phyloP scores from a whole-genome alignment of 2,329 filamentous ascomycete species.

The Ceratocystis destructans region DNA sequence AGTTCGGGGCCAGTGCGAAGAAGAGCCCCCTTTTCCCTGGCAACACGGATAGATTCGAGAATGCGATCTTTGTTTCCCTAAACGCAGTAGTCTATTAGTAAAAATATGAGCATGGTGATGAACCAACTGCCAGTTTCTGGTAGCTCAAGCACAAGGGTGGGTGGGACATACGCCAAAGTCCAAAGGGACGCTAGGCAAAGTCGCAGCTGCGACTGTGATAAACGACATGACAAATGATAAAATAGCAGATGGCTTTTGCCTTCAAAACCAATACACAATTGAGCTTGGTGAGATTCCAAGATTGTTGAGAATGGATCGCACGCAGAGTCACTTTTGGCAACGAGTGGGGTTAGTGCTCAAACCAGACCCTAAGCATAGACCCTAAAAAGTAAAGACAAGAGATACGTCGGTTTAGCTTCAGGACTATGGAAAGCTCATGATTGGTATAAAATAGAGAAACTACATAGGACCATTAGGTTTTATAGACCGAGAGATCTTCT shows the following conservation, averaged over 20 bases:
- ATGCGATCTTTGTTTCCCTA: constrained; percentile 48
- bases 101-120: neutral
- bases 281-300: neutral
- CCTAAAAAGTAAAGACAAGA: neutral
- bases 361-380: neutral
- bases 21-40: constrained; percentile 48
- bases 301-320: neutral
- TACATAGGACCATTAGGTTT: neutral
- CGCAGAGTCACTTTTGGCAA: neutral
- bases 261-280: neutral
- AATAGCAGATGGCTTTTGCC: constrained; percentile 19
- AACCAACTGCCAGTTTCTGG: neutral
- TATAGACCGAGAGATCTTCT: constrained; percentile 31
- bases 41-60: constrained; percentile 44
- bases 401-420: neutral
- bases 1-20: constrained; percentile 44
- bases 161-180: constrained; percentile 35
- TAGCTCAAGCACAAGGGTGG: neutral
- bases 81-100: neutral
- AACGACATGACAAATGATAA: constrained; percentile 22
- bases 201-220: constrained; percentile 28
- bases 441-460: neutral
- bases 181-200: constrained; percentile 32
- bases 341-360: neutral
- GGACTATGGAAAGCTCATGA: neutral